Conservation (phyloP, 2,329 filamentous ascomycete species). For the Plenodomus biglobosus region DNA sequence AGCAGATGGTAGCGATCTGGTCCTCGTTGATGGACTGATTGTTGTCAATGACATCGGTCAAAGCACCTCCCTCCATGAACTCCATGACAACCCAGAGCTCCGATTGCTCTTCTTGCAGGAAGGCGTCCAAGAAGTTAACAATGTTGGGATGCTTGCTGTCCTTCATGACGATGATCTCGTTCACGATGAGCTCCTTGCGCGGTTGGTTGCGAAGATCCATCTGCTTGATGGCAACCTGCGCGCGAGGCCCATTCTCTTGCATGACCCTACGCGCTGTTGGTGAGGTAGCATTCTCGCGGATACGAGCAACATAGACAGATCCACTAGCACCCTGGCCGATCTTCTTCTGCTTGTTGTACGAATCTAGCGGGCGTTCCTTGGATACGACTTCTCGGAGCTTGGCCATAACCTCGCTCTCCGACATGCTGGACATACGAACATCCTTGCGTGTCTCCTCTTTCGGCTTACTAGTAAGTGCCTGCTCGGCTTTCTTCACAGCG, state of each 20-base stretch:
- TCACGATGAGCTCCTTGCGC: constrained; percentile 96
- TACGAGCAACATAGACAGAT: constrained; percentile 95
- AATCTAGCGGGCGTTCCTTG: constrained; percentile 89
- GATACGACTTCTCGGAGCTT: constrained; percentile 93
- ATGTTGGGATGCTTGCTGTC: constrained; percentile 98
- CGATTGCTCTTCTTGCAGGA: constrained; percentile 88
- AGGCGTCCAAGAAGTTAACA: constrained; percentile 97
- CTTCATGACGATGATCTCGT: constrained; percentile 99
- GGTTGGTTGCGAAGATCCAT: constrained; percentile 99
- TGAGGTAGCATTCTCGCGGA: constrained; percentile 87
- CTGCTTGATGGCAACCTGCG: constrained; percentile 97
- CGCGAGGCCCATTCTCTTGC: constrained; percentile 74
- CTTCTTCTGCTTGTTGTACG: constrained; percentile 99
- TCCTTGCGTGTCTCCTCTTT: constrained; percentile 87
- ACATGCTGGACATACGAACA: constrained; percentile 98
- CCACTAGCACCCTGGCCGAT: constrained; percentile 98
- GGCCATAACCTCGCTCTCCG: constrained; percentile 94
- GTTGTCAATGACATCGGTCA: constrained; percentile 99
- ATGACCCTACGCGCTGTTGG: constrained; percentile 75
- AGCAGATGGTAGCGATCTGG: constrained; percentile 95
- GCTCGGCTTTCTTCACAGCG: constrained; percentile 84
- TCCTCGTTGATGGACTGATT: constrained; percentile 92
- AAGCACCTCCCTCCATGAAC: constrained; percentile 96
- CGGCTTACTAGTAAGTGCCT: constrained; percentile 67
- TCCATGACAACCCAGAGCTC: constrained; percentile 99